Evolutionary conservation across 164 flowering plant genomes (phyloP).

Genomic region (Annona cherimola): DNA sequence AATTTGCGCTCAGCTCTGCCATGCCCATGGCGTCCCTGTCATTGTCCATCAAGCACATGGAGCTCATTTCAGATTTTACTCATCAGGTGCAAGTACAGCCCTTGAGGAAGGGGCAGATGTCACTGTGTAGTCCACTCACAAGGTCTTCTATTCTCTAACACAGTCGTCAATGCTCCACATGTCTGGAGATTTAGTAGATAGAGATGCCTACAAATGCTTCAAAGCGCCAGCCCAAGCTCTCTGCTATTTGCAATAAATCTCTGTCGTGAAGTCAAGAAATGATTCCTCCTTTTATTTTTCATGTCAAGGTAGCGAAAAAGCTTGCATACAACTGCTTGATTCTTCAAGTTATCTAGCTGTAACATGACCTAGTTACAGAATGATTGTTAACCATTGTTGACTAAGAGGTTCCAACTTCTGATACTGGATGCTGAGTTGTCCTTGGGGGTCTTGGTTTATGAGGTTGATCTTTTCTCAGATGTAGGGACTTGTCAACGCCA

Average conservation of each 20-base stretch:
- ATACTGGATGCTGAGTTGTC: too few relatives aligned
- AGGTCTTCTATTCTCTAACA: conserved; percentile 47
- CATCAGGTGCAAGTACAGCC: conserved; percentile 34
- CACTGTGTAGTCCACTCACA: conserved; percentile 51
- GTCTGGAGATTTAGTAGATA: conserved; percentile 44
- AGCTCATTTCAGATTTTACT: conserved; percentile 50
- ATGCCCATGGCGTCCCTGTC: conserved; percentile 34
- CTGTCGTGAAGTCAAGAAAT: too few relatives aligned
- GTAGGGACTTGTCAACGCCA: too few relatives aligned
- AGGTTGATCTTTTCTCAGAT: too few relatives aligned
- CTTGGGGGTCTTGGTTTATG: too few relatives aligned
- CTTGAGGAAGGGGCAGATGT: conserved; percentile 53
- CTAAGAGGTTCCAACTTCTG: too few relatives aligned
- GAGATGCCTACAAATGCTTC: conserved; percentile 50
- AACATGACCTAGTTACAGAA: too few relatives aligned
- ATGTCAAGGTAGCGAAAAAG: too few relatives aligned
- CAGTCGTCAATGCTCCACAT: conserved; percentile 54
- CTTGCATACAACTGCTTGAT: too few relatives aligned
- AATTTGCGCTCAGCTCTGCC: conserved; percentile 38
- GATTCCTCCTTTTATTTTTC: too few relatives aligned
- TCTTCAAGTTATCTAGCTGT: too few relatives aligned
- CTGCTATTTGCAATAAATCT: conserved; percentile 28
- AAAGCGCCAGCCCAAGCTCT: conserved; percentile 54
- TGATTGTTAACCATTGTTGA: too few relatives aligned
- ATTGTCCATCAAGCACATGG: conserved; percentile 62